phyloP scores from a whole-genome alignment of 2,329 filamentous ascomycete species.

The Cytospora piceicola region DNA sequence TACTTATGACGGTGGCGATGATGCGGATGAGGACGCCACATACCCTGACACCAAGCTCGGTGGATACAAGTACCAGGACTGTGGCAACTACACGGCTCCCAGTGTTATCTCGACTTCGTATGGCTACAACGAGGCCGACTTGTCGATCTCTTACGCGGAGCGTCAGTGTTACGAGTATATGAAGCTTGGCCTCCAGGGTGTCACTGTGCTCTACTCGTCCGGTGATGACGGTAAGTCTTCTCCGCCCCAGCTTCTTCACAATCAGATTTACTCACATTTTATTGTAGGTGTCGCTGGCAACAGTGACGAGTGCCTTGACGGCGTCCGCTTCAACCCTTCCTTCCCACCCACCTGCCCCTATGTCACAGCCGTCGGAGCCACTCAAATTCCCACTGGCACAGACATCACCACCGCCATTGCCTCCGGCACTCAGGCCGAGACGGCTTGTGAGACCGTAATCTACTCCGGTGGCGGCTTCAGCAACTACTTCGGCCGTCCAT shows the following conservation, averaged over 20 bases:
- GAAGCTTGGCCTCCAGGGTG: constrained; percentile 46
- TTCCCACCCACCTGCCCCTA: constrained; percentile 52
- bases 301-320: constrained; percentile 40
- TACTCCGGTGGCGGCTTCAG: constrained; percentile 29
- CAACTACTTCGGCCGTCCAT: constrained; percentile 27
- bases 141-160: constrained; percentile 51
- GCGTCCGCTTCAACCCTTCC: constrained; percentile 45
- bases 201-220: constrained; percentile 43
- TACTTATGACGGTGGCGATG: constrained; percentile 41
- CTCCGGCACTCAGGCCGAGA: constrained; percentile 27
- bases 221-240: constrained; percentile 37
- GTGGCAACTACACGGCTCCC: constrained; percentile 43
- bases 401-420: constrained; percentile 23
- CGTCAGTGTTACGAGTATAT: constrained; percentile 44
- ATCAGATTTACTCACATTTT: background rate
- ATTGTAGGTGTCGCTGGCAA: constrained; percentile 40
- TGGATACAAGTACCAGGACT: constrained; percentile 47
- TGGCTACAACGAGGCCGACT: constrained; percentile 49
- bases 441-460: constrained; percentile 28
- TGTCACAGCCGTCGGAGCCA: constrained; percentile 48
- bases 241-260: too few relatives aligned
- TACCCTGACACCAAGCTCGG: constrained; percentile 49
- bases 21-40: constrained; percentile 44
- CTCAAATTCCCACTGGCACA: constrained; percentile 27
- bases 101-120: constrained; percentile 54